These are phyloP conservation scores for Cyclanthera cordifolia DNA, from an alignment of 306 rosid species.

Conservation along the genomic window DNA sequence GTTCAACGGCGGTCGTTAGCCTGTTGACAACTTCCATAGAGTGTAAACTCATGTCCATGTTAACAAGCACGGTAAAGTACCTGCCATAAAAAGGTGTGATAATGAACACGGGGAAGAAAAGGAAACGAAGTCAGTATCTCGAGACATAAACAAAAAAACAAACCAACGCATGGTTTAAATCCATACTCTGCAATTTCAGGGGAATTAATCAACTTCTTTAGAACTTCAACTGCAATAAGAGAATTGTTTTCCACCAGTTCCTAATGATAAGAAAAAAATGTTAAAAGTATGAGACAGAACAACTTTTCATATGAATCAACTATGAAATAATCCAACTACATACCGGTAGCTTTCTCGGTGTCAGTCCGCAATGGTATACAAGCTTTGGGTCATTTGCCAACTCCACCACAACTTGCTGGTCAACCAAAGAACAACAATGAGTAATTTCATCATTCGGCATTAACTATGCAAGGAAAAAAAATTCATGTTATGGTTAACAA, in stretches of 20 bases:
- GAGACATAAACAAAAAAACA: not conserved
- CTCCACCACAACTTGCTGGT: constrained; percentile 76
- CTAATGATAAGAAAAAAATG: constrained; percentile 31
- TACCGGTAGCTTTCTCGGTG: constrained; percentile 93
- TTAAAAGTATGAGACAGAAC: constrained; percentile 8
- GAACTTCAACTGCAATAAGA: constrained; percentile 87
- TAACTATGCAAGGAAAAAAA: constrained; percentile 3
- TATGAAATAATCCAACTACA: constrained; percentile 17
- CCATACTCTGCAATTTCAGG: constrained; percentile 85
- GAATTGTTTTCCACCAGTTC: constrained; percentile 95
- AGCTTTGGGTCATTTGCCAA: constrained; percentile 73
- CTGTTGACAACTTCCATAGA: constrained; percentile 99
- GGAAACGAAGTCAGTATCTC: not conserved
- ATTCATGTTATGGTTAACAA: not conserved
- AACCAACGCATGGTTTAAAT: constrained; percentile 5
- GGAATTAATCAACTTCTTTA: constrained; percentile 77
- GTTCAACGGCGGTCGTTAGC: constrained; percentile 92
- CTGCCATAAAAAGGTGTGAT: constrained; percentile 40
- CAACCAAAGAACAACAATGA: constrained; percentile 21
- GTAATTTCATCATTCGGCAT: constrained; percentile 23
- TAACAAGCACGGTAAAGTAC: constrained; percentile 94
- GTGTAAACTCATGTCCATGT: constrained; percentile 98
- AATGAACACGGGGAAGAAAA: constrained; percentile 5
- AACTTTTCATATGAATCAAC: constrained; percentile 10
- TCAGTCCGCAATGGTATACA: constrained; percentile 90